These are phyloP conservation scores for Ulmus americana DNA, from an alignment of 331 rosid genomes.

Conservation along the genomic window DNA sequence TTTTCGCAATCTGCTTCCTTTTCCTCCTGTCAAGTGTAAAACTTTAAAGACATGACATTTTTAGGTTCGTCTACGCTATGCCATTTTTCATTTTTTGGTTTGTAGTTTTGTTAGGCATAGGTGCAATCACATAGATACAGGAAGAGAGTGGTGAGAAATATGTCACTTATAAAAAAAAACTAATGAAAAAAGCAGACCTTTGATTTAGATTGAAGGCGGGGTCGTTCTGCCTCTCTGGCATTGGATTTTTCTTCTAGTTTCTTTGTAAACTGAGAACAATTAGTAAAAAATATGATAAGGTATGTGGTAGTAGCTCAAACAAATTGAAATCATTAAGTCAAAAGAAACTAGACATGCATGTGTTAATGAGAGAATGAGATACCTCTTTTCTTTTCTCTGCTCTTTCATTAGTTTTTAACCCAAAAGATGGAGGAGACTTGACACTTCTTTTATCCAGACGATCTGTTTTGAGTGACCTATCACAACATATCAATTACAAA, in stretches of 20 bases:
- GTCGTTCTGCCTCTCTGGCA: slow-evolving; percentile 31
- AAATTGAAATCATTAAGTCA: slow-evolving; percentile 14
- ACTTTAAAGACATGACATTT: slow-evolving; percentile 25
- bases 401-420: slow-evolving; percentile 40
- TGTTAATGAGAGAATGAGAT: background rate
- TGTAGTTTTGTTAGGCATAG: background rate
- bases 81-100: background rate
- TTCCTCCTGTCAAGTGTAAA: slow-evolving; percentile 42
- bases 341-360: background rate
- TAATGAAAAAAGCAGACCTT: slow-evolving; percentile 33
- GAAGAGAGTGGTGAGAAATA: slow-evolving; percentile 19
- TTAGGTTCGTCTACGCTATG: background rate
- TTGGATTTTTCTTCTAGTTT: slow-evolving; percentile 37
- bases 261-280: slow-evolving; percentile 34
- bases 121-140: slow-evolving; percentile 10
- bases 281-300: slow-evolving; percentile 14
- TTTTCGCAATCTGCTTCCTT: slow-evolving; percentile 46
- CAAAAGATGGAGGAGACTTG: slow-evolving; percentile 35
- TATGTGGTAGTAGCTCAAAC: slow-evolving; percentile 13
- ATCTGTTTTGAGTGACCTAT: slow-evolving; percentile 54
- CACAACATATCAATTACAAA: background rate
- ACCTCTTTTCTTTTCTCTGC: slow-evolving; percentile 58
- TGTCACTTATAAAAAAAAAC: slow-evolving; percentile 9
- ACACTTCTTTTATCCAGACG: slow-evolving; percentile 41
- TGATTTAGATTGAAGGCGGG: slow-evolving; percentile 40